These are phyloP conservation scores for Suillus variegatus DNA, from an alignment of 768 basidiomycete genomes.

Conservation along the genomic window DNA sequence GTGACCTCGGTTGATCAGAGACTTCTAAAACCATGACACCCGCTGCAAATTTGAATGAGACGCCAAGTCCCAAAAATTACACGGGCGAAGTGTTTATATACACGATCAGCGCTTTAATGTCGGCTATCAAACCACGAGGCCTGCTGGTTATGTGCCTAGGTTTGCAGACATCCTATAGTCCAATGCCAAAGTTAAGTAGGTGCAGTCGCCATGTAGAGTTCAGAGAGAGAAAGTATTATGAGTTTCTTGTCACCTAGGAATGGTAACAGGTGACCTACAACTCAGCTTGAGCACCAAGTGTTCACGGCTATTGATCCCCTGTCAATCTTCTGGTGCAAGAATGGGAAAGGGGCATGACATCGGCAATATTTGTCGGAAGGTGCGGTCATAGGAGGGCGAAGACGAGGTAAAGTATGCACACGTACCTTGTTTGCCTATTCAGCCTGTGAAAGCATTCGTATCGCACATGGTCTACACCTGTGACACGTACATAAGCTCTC, in stretches of 20 bases:
- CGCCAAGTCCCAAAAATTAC: not conserved
- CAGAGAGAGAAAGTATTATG: not conserved
- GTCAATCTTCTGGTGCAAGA: too few relatives aligned
- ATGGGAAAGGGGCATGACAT: not conserved
- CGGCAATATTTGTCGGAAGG: not conserved
- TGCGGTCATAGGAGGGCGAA: not conserved
- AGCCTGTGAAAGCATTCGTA: too few relatives aligned
- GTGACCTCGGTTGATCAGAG: constrained; percentile 10
- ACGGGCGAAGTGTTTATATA: not conserved
- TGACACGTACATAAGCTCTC: not conserved
- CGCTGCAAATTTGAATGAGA: not conserved
- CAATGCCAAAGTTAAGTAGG: not conserved
- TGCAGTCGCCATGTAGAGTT: not conserved
- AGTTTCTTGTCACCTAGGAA: not conserved
- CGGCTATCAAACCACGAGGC: not conserved
- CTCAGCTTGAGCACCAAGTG: not conserved
- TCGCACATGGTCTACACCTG: not conserved
- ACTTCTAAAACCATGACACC: not conserved
- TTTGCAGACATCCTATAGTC: not conserved
- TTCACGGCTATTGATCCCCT: not conserved
- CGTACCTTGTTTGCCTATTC: not conserved
- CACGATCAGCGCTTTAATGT: not conserved
- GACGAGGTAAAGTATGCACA: not conserved
- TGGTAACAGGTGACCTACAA: not conserved
- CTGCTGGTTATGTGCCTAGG: not conserved